These are phyloP conservation scores for Diplocarpon mali DNA, from an alignment of 2,329 filamentous ascomycete genomes.

Conservation along the genomic window DNA sequence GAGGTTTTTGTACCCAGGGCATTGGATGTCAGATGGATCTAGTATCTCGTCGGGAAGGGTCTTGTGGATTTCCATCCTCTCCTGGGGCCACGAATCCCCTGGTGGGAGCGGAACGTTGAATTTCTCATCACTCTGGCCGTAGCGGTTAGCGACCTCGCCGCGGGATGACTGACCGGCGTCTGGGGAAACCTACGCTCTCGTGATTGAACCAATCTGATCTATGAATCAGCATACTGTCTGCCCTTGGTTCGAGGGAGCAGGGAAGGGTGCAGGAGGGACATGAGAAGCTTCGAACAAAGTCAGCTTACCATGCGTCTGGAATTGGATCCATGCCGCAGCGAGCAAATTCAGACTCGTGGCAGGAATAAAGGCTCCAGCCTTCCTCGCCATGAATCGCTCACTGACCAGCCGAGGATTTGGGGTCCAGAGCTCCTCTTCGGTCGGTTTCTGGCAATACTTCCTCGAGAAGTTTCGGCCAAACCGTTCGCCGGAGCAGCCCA, in stretches of 20 bases:
- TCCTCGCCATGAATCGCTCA: constrained; percentile 2
- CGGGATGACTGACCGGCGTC: too few species aligned
- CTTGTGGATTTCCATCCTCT: constrained; percentile 9
- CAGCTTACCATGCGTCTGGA: constrained; percentile 13
- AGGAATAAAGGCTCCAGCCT: constrained; percentile 2
- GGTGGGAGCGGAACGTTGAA: constrained; percentile 8
- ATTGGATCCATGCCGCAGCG: constrained; percentile 14
- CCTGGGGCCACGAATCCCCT: constrained; percentile 6
- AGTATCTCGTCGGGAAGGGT: constrained; percentile 1
- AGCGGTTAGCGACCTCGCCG: too few species aligned
- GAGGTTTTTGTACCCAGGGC: constrained; percentile 10
- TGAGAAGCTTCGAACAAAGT: too few species aligned
- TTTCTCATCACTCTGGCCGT: constrained; percentile 4
- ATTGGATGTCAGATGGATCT: constrained; percentile 1
- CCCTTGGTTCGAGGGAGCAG: too few species aligned
- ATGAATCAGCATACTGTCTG: too few species aligned
- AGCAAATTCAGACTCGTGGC: constrained; percentile 10
- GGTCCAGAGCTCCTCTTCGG: constrained; percentile 2
- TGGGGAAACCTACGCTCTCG: constrained; percentile 1
- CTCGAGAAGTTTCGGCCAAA: constrained; percentile 11
- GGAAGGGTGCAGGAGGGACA: too few species aligned
- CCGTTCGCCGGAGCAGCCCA: constrained; percentile 9
- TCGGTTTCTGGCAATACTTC: constrained; percentile 3
- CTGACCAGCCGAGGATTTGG: constrained; percentile 4
- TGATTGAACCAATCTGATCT: too few species aligned